Percentiles rank a stretch among this genome's conserved stretches.
phyloP scores from a whole-genome alignment of 805 yeast species.

The Wickerhamiella qilinensis region DNA sequence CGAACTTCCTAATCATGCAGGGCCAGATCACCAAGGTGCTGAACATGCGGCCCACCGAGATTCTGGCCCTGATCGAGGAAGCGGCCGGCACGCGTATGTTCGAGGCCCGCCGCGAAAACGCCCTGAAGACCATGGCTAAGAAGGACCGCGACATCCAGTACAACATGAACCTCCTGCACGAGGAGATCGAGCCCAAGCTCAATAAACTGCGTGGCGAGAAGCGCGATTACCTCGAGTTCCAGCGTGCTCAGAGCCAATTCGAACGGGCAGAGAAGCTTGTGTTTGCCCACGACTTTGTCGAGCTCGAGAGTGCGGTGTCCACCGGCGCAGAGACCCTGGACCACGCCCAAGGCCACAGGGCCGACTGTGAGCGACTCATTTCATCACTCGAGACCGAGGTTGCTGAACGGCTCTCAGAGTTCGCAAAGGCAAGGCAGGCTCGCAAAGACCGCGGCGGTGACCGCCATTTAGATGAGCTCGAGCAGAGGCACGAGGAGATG shows the following conservation, averaged over 20 bases:
- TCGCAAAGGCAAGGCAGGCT: conserved; percentile 18
- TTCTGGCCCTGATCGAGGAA: conserved; percentile 82
- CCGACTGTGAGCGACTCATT: neutral
- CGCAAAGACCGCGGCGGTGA: neutral
- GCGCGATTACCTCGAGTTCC: conserved; percentile 68
- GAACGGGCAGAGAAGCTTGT: conserved; percentile 62
- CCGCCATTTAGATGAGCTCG: neutral
- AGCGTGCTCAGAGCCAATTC: conserved; percentile 63
- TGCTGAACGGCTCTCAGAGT: conserved; percentile 27
- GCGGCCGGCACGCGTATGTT: conserved; percentile 97
- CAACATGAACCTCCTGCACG: conserved; percentile 52
- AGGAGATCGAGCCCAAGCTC: conserved; percentile 87
- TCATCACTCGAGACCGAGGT: neutral
- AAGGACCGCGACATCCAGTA: conserved; percentile 74
- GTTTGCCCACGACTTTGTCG: conserved; percentile 56
- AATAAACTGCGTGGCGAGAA: conserved; percentile 69
- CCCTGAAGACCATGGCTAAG: conserved; percentile 79
- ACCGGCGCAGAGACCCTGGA: neutral
- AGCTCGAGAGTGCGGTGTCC: neutral
- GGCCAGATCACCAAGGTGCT: conserved; percentile 95
- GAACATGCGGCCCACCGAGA: conserved; percentile 89
- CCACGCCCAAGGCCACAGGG: neutral
- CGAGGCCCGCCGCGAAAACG: conserved; percentile 84
- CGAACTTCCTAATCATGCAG: conserved; percentile 95
- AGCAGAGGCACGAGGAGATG: neutral